A percentile compares a stretch with the other conserved stretches of the same genome.
phyloP scores from a whole-genome alignment of 1,139 yeast genomes.

The Debaryomyces sp. region DNA sequence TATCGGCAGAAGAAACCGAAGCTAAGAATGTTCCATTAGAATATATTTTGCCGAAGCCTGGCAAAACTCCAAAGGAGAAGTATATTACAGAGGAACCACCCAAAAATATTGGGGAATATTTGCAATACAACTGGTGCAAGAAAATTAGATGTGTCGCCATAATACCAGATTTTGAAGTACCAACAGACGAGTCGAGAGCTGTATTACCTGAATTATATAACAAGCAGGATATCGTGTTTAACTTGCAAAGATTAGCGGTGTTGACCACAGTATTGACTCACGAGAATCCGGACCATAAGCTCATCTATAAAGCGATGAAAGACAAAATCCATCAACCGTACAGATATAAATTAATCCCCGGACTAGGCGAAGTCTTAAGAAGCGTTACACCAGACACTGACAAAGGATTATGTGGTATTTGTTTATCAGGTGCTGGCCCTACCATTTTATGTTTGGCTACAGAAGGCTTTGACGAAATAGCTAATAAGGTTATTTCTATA shows the following conservation, averaged over 20 bases:
- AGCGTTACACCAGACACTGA: slow-evolving; percentile 80
- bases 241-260: slow-evolving; percentile 57
- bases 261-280: slow-evolving; percentile 77
- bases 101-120: slow-evolving; percentile 82
- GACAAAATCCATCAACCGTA: slow-evolving; percentile 96
- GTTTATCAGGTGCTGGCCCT: slow-evolving; percentile 98
- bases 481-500: slow-evolving; percentile 68
- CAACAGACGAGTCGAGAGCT: slow-evolving; percentile 88
- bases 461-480: slow-evolving; percentile 81
- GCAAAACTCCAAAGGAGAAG: slow-evolving; percentile 61
- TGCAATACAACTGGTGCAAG: slow-evolving; percentile 80
- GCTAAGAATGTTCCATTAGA: slow-evolving; percentile 83
- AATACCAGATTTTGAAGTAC: slow-evolving; percentile 91
- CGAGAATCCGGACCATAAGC: slow-evolving; percentile 76
- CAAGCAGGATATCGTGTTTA: slow-evolving; percentile 85
- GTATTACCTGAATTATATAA: slow-evolving; percentile 83
- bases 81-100: slow-evolving; percentile 60
- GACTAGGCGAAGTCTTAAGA: slow-evolving; percentile 78
- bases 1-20: slow-evolving; percentile 67
- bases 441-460: slow-evolving; percentile 94
- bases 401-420: slow-evolving; percentile 88
- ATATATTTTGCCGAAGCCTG: slow-evolving; percentile 77
- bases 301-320: slow-evolving; percentile 94
- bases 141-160: slow-evolving; percentile 86
- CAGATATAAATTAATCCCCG: slow-evolving; percentile 88